phyloP scores from a whole-genome alignment of 164 flowering plant species.

The Brasenia schreberi region DNA sequence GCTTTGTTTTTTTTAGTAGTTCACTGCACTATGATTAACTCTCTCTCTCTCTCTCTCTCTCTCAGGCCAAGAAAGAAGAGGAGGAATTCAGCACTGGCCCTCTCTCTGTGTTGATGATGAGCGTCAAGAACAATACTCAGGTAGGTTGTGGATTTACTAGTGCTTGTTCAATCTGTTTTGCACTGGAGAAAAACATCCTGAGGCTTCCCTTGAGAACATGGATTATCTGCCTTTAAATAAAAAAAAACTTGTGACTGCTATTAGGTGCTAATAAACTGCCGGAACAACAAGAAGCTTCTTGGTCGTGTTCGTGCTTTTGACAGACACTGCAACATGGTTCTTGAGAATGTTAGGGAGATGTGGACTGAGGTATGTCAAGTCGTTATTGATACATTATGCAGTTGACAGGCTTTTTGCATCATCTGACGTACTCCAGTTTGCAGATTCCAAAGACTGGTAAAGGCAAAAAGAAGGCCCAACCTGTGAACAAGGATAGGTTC shows the following conservation, averaged over 20 bases:
- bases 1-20: too few relatives aligned
- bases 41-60: background rate
- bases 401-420: background rate
- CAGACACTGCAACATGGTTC: constrained; percentile 92
- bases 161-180: background rate
- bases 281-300: constrained; percentile 78
- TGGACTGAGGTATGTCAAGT: constrained; percentile 68
- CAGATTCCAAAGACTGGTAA: constrained; percentile 93
- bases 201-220: background rate
- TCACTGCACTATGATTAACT: background rate
- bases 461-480: constrained; percentile 87
- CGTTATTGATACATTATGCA: background rate
- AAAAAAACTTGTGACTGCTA: background rate
- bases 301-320: constrained; percentile 91
- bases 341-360: constrained; percentile 89
- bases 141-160: constrained; percentile 15
- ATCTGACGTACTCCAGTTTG: background rate
- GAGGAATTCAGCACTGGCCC: constrained; percentile 93
- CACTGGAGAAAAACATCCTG: background rate
- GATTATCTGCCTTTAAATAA: background rate
- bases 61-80: constrained; percentile 50
- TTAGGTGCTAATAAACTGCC: constrained; percentile 75
- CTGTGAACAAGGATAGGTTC: constrained; percentile 85
- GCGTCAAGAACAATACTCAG: constrained; percentile 90
- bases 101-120: constrained; percentile 89